Percentiles rank a stretch among this genome's conserved stretches.
Evolutionary conservation across 768 basidiomycete species (phyloP).

Genomic region (Calocera cornea): DNA sequence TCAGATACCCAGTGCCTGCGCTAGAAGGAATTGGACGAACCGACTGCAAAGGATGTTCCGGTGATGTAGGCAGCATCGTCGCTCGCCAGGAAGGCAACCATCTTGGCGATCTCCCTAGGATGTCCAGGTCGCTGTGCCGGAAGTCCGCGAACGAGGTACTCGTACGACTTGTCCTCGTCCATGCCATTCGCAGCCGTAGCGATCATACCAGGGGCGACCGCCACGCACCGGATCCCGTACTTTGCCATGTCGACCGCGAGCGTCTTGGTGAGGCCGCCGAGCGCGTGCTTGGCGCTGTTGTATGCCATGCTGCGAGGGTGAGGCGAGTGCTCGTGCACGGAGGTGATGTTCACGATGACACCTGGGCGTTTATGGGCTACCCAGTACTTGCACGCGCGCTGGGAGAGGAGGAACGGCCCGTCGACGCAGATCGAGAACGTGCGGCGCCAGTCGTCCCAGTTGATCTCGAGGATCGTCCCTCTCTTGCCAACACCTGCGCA

Average conservation of each 20-base stretch:
- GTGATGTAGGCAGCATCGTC: slow-evolving; percentile 11
- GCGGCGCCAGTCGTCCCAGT: neutral
- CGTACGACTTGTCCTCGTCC: neutral
- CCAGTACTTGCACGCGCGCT: neutral
- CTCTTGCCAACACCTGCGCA: neutral
- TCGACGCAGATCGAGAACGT: neutral
- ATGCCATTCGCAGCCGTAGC: slow-evolving; percentile 3
- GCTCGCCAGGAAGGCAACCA: slow-evolving; percentile 10
- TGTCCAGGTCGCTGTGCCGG: slow-evolving; percentile 7
- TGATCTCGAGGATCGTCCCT: slow-evolving; percentile 6
- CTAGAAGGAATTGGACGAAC: neutral
- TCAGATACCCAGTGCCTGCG: neutral
- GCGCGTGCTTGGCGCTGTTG: slow-evolving; percentile 8
- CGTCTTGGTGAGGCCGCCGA: slow-evolving; percentile 9
- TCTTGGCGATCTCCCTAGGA: slow-evolving; percentile 12
- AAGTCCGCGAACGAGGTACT: neutral
- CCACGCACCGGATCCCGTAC: slow-evolving; percentile 8
- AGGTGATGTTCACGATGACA: slow-evolving; percentile 6
- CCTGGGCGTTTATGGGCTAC: neutral
- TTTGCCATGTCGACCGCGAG: slow-evolving; percentile 9
- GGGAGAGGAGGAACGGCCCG: slow-evolving; percentile 6
- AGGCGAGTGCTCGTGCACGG: neutral
- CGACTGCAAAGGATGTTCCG: slow-evolving; percentile 5
- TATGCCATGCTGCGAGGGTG: slow-evolving; percentile 3
- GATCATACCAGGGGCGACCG: slow-evolving; percentile 9